A percentile compares a stretch with the other conserved stretches of the same genome.
Evolutionary conservation across 2,329 filamentous ascomycete species (phyloP).

Genomic region (Phialophora verrucosa): DNA sequence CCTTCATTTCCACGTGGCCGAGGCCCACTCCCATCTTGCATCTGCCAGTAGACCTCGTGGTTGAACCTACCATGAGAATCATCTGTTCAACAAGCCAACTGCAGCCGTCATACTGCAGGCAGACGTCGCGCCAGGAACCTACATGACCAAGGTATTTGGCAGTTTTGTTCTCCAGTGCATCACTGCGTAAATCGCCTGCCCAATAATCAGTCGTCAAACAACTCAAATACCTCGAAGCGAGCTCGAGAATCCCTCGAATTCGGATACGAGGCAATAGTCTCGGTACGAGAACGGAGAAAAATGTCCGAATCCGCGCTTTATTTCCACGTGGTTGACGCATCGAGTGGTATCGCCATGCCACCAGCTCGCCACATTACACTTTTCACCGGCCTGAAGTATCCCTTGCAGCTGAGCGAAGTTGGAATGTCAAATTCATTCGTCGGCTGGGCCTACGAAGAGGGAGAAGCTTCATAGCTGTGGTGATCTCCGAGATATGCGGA

Average conservation of each 20-base stretch:
- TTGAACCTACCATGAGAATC: not conserved
- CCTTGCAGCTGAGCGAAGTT: not conserved
- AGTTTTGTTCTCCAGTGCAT: not conserved
- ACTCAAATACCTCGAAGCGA: conserved; percentile 4
- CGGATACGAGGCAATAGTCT: not conserved
- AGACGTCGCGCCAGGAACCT: not conserved
- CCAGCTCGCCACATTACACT: not conserved
- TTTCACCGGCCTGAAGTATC: not conserved
- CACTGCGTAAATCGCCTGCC: not conserved
- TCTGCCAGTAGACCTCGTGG: not conserved
- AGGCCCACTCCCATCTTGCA: conserved; percentile 3
- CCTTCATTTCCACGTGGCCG: not conserved
- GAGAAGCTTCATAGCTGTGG: not conserved
- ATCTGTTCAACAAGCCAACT: not conserved
- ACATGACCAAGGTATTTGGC: not conserved
- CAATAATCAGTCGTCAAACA: not conserved
- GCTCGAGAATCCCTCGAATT: not conserved
- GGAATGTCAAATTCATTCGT: not conserved
- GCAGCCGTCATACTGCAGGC: not conserved
- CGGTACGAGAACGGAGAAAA: not conserved
- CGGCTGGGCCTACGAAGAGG: no score
- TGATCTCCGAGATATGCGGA: not conserved
- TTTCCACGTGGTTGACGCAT: conserved; percentile 11
- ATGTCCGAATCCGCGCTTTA: not conserved
- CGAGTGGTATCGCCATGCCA: not conserved